Evolutionary conservation across 225 moss, liverwort and hornwort species (phyloP).

Genomic region (Neckera pumila): DNA sequence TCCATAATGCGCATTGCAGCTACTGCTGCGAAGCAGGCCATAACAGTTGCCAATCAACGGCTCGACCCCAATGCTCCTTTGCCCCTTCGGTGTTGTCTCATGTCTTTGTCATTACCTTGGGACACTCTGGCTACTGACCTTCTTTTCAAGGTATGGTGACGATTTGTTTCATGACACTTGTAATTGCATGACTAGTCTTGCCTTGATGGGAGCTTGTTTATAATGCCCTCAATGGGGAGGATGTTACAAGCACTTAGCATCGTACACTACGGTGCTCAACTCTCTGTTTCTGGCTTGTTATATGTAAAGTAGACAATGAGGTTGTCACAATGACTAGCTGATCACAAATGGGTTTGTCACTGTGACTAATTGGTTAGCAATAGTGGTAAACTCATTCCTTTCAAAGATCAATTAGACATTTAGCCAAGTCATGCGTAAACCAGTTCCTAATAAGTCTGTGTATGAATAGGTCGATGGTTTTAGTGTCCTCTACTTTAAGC

Average conservation of each 20-base stretch:
- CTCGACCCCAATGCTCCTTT: conserved; percentile 37
- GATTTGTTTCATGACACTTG: background rate
- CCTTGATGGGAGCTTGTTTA: background rate
- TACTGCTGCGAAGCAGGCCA: conserved; percentile 78
- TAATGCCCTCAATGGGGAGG: background rate
- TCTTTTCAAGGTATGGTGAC: conserved; percentile 65
- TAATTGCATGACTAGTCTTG: background rate
- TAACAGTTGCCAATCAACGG: conserved; percentile 50
- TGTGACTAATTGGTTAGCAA: background rate
- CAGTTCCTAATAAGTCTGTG: background rate
- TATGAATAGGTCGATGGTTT: background rate
- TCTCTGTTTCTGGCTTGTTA: background rate
- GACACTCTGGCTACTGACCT: conserved; percentile 77
- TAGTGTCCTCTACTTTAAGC: background rate
- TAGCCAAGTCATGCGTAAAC: background rate
- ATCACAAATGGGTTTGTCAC: background rate
- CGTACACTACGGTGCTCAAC: background rate
- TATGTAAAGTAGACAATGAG: background rate
- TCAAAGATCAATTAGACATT: background rate
- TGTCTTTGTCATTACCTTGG: conserved; percentile 95
- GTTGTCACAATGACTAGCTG: background rate
- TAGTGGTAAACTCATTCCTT: background rate
- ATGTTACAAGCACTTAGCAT: background rate
- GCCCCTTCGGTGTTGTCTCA: conserved; percentile 91
- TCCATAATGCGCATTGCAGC: conserved; percentile 74